Evolutionary conservation across 805 yeast genomes (phyloP).

Genomic region (Kodamaea lidongshanica): DNA sequence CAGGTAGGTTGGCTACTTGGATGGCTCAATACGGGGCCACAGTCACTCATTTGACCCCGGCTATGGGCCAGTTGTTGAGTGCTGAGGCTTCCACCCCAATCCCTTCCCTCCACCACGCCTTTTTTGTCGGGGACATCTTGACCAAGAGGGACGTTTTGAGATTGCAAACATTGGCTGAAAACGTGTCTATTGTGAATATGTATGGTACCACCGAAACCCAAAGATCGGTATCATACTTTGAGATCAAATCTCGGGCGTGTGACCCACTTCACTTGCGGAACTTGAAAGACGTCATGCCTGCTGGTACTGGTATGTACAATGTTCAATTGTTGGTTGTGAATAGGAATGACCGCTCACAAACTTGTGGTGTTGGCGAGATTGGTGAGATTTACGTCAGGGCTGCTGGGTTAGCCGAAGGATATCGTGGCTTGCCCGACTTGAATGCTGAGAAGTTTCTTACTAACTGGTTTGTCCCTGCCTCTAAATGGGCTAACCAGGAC

Average conservation of each 20-base stretch:
- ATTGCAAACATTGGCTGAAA: constrained; percentile 85
- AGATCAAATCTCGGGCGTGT: constrained; percentile 64
- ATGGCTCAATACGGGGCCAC: constrained; percentile 87
- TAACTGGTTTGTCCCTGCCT: constrained; percentile 80
- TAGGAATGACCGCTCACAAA: constrained; percentile 77
- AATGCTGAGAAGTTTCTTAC: constrained; percentile 81
- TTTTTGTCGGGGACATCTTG: constrained; percentile 95
- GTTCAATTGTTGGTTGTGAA: constrained; percentile 93
- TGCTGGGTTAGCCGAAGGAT: constrained; percentile 95
- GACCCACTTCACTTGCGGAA: constrained; percentile 72
- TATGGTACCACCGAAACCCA: constrained; percentile 99
- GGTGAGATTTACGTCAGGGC: constrained; percentile 99
- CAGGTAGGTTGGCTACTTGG: constrained; percentile 97
- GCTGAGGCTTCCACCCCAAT: constrained; percentile 91
- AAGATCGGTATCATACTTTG: constrained; percentile 93
- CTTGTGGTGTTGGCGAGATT: constrained; percentile 98
- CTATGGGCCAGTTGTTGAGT: constrained; percentile 96
- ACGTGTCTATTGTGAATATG: constrained; percentile 91
- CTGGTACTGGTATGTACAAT: constrained; percentile 95
- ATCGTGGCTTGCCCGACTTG: constrained; percentile 83
- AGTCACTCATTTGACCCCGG: constrained; percentile 97
- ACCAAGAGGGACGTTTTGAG: constrained; percentile 96
- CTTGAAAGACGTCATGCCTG: constrained; percentile 95
- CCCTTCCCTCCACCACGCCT: constrained; percentile 87
- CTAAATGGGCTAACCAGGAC: constrained; percentile 57